Evolutionary conservation across 768 basidiomycete species (phyloP).

Genomic region (Boletus rufocinnamomeus): DNA sequence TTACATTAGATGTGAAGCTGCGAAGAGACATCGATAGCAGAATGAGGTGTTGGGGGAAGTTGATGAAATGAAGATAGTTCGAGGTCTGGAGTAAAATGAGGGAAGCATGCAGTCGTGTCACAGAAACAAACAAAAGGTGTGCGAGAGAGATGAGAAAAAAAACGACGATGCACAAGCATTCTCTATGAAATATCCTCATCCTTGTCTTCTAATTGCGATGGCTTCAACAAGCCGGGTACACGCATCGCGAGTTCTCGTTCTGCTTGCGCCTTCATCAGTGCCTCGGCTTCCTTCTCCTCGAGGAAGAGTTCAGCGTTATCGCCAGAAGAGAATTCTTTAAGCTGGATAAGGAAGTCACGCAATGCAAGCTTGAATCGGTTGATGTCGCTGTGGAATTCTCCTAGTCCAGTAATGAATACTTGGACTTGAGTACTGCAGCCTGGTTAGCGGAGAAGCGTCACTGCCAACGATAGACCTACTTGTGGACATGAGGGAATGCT

Average conservation of each 20-base stretch:
- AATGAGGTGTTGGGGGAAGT: slow-evolving; percentile 22
- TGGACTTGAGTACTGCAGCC: slow-evolving; percentile 63
- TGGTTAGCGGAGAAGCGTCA: slow-evolving; percentile 12
- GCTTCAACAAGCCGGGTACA: slow-evolving; percentile 98
- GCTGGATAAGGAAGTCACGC: slow-evolving; percentile 96
- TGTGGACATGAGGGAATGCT: slow-evolving; percentile 92
- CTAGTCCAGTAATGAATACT: slow-evolving; percentile 65
- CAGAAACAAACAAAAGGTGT: slow-evolving; percentile 32
- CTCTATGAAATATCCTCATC: slow-evolving; percentile 70
- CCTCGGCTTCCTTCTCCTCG: slow-evolving; percentile 93
- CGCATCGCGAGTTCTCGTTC: slow-evolving; percentile 89
- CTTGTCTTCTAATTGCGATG: slow-evolving; percentile 90
- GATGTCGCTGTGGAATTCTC: slow-evolving; percentile 75
- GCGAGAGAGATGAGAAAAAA: slow-evolving; percentile 21
- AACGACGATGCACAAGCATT: slow-evolving; percentile 30
- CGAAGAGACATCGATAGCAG: slow-evolving; percentile 35
- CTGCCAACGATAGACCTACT: slow-evolving; percentile 46
- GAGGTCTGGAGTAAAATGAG: slow-evolving; percentile 22
- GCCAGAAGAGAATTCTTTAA: slow-evolving; percentile 93
- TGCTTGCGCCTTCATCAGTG: slow-evolving; percentile 71
- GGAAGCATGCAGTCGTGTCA: slow-evolving; percentile 30
- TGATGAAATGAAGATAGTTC: slow-evolving; percentile 33
- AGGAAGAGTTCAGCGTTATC: slow-evolving; percentile 91
- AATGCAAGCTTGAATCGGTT: slow-evolving; percentile 92
- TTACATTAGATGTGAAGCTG: slow-evolving; percentile 40